phyloP scores from a whole-genome alignment of 768 basidiomycete species.

The Leucocoprinus sp. region DNA sequence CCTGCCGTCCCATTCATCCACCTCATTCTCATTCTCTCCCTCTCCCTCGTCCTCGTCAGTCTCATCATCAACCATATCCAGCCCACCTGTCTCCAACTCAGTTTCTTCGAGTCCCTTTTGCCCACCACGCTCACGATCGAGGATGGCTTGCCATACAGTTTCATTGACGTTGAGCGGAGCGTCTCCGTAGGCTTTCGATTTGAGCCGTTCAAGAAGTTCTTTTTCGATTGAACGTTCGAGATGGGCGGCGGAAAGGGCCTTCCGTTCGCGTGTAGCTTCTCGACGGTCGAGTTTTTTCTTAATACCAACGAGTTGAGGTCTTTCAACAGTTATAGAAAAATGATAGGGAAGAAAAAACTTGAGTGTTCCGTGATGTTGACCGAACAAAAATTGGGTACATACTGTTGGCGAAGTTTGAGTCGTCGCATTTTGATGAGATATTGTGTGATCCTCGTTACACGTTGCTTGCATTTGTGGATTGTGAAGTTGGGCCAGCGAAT shows the following conservation, averaged over 20 bases:
- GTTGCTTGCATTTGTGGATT: constrained; percentile 98
- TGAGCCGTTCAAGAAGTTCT: constrained; percentile 91
- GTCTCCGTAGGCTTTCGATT: constrained; percentile 96
- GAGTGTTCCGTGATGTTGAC: not conserved
- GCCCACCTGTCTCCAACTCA: constrained; percentile 19
- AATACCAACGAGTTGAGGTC: constrained; percentile 88
- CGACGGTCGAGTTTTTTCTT: constrained; percentile 97
- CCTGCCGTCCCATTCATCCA: constrained; percentile 53
- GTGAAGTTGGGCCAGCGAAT: constrained; percentile 98
- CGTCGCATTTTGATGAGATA: constrained; percentile 98
- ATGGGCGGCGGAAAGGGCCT: constrained; percentile 92
- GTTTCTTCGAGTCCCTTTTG: constrained; percentile 45
- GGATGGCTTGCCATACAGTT: constrained; percentile 86
- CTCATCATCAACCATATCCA: constrained; percentile 28
- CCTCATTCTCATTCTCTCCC: constrained; percentile 45
- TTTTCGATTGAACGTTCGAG: constrained; percentile 94
- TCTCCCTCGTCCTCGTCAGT: constrained; percentile 44
- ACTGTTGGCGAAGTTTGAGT: constrained; percentile 82
- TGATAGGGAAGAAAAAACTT: not conserved
- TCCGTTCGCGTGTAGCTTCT: constrained; percentile 87
- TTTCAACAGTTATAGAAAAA: constrained; percentile 21
- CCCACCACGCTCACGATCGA: constrained; percentile 74
- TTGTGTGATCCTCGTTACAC: constrained; percentile 97
- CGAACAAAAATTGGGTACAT: constrained; percentile 22
- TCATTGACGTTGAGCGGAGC: constrained; percentile 98